Conservation (phyloP, 768 basidiomycete species). For the Leccinum variicolor region DNA sequence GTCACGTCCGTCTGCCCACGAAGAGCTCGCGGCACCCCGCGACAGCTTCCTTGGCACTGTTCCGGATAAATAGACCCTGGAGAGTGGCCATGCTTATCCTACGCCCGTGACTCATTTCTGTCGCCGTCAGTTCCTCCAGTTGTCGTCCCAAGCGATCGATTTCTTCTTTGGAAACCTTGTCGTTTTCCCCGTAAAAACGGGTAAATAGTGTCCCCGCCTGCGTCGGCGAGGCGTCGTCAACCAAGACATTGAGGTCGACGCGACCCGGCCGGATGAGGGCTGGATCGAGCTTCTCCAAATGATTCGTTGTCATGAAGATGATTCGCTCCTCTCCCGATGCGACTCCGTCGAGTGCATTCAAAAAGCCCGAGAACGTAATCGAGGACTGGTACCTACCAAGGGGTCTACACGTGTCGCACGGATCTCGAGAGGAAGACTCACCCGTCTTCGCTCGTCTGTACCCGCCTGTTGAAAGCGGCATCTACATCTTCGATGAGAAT, state of each 20-base stretch:
- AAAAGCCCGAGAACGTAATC: slow-evolving; percentile 95
- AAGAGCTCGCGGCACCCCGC: slow-evolving; percentile 45
- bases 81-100: slow-evolving; percentile 93
- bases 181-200: slow-evolving; percentile 71
- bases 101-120: slow-evolving; percentile 49
- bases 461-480: slow-evolving; percentile 92
- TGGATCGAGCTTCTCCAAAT: slow-evolving; percentile 82
- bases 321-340: slow-evolving; percentile 98
- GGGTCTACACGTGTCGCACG: slow-evolving; percentile 11
- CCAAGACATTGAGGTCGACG: slow-evolving; percentile 79
- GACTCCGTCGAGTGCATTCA: slow-evolving; percentile 96
- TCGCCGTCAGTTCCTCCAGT: slow-evolving; percentile 52
- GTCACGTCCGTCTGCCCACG: slow-evolving; percentile 27
- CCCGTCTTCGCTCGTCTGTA: slow-evolving; percentile 91
- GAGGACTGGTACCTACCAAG: slow-evolving; percentile 80
- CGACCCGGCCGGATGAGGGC: slow-evolving; percentile 95
- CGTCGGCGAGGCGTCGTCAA: slow-evolving; percentile 81
- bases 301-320: slow-evolving; percentile 99
- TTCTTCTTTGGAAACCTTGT: slow-evolving; percentile 32
- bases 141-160: slow-evolving; percentile 46
- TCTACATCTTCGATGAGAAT: slow-evolving; percentile 98
- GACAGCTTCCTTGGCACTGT: slow-evolving; percentile 54
- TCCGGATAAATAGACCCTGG: slow-evolving; percentile 92
- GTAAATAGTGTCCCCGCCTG: slow-evolving; percentile 80
- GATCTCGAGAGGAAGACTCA: slow-evolving; percentile 35